Base-by-base conservation (phyloP, 2,329 filamentous ascomycete genomes). In the Xylariaceae sp. region DNA sequence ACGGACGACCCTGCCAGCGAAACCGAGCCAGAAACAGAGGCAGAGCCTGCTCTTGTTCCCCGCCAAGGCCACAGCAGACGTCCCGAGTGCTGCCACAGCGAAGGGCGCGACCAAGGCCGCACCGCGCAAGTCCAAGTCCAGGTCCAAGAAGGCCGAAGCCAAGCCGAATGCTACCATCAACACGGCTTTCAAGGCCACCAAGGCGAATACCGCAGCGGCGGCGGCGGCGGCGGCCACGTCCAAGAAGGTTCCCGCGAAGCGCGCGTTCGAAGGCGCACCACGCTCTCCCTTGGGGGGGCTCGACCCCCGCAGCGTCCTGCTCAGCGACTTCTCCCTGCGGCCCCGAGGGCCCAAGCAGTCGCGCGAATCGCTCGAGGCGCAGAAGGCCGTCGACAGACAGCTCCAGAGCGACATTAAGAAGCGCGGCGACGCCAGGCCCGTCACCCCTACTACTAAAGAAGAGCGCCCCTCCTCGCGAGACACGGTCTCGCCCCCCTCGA, bases 21-120 rank as follows among this genome's bases (percentile, higher is more conserved):
- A 64, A 53, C 55, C 50, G 37, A 56, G 46, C 31, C 36, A 44
- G 13, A 70, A 64, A 45, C 42, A 61, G 29, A 77, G 69, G 50
- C 75, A 79, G 47, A 65, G 62, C 42, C 68, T 62, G 40, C 62
- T 80, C 19, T 44, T 53, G 1, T 74, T 76, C 39, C 51, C 48
- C 19, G 45, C 37, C 21, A 37, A 49, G 12, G 13, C 15, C 38
- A 29, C 32, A 38, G n/a, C n/a, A n/a, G 17, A 36, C 39, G 56
- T 54, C 33, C 31, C 41, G 24, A 41, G 39, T 32, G 37, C 44
- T 31, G 23, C 45, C 12, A 35, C 49, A 13, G 44, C 50, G 42
- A 49, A 53, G 9, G 65, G 60, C 40, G 55, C 55, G 18, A 27
- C 41, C 32, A 61, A 58, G 43, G 55, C 53, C 35, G 42, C 52